Conservation (phyloP, 1,284 basidiomycete genomes). For the Mycosarcoma mackinlayi region DNA sequence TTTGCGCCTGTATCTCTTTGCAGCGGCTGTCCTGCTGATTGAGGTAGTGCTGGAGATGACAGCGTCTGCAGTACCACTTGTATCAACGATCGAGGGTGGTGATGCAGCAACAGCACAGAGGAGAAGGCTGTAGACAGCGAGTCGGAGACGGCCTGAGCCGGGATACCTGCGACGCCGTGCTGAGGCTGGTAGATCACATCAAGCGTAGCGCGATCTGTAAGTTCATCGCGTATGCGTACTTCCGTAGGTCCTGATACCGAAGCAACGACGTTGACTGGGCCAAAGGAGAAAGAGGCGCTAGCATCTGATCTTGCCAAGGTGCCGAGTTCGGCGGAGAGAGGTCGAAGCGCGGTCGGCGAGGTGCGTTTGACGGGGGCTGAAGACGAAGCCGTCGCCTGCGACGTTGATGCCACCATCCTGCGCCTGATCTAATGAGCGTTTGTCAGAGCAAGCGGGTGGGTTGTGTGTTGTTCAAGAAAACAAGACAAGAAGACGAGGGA, state of each 20-base stretch:
- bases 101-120: constrained; percentile 69
- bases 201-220: constrained; percentile 71
- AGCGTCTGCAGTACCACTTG: constrained; percentile 75
- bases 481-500: constrained; percentile 1
- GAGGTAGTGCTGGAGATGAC: constrained; percentile 70
- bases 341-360: constrained; percentile 35
- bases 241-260: constrained; percentile 72
- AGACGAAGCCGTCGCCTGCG: constrained; percentile 4
- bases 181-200: constrained; percentile 71
- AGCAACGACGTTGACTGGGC: constrained; percentile 58
- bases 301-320: constrained; percentile 51
- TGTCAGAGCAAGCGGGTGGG: too few relatives aligned
- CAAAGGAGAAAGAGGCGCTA: constrained; percentile 56
- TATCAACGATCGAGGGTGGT: constrained; percentile 73
- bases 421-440: too few relatives aligned
- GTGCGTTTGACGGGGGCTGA: constrained; percentile 17
- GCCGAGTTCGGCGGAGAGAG: constrained; percentile 27
- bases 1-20: constrained; percentile 13
- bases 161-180: constrained; percentile 69
- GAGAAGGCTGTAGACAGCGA: constrained; percentile 37
- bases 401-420: background rate
- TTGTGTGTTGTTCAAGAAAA: too few relatives aligned
- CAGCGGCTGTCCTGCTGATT: constrained; percentile 13
- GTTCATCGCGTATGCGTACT: constrained; percentile 72
- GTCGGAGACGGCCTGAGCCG: constrained; percentile 29